Evolutionary conservation across 306 rosid genomes (phyloP).

Genomic region (Abrus precatorius): DNA sequence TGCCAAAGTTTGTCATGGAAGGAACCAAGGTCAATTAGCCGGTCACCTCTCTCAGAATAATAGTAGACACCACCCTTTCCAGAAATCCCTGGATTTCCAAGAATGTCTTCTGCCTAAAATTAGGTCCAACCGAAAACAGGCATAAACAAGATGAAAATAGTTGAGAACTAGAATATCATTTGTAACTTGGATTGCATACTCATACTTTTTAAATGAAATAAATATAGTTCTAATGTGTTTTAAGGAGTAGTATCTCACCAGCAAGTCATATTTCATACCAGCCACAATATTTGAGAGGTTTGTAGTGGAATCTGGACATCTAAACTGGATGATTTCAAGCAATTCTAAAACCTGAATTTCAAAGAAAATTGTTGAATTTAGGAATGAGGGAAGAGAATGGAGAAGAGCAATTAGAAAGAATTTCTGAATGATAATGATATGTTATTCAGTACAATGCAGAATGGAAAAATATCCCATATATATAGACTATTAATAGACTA

Average conservation of each 20-base stretch:
- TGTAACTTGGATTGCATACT: conserved; percentile 4
- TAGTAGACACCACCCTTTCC: conserved; percentile 89
- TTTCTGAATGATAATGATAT: background rate
- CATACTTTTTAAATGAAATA: background rate
- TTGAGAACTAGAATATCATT: conserved; percentile 30
- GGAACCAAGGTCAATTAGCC: conserved; percentile 86
- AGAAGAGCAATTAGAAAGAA: background rate
- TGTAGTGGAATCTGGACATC: conserved; percentile 76
- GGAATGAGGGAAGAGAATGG: background rate
- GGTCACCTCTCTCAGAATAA: conserved; percentile 96
- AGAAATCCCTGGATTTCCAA: conserved; percentile 77
- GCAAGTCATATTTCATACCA: conserved; percentile 68
- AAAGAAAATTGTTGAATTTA: conserved; percentile 32
- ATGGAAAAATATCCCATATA: background rate
- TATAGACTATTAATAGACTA: background rate
- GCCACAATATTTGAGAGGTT: conserved; percentile 75
- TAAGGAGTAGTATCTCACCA: conserved; percentile 65
- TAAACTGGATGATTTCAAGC: conserved; percentile 94
- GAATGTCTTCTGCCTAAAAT: conserved; percentile 80
- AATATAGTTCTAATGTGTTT: conserved; percentile 3
- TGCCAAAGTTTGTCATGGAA: conserved; percentile 95
- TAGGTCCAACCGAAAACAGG: conserved; percentile 33
- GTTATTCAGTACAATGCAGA: background rate
- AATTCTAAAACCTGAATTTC: conserved; percentile 79
- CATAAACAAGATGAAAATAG: conserved; percentile 32